These are phyloP conservation scores for Cercophora sp. DNA, from an alignment of 495 filamentous ascomycete genomes.

Conservation along the genomic window DNA sequence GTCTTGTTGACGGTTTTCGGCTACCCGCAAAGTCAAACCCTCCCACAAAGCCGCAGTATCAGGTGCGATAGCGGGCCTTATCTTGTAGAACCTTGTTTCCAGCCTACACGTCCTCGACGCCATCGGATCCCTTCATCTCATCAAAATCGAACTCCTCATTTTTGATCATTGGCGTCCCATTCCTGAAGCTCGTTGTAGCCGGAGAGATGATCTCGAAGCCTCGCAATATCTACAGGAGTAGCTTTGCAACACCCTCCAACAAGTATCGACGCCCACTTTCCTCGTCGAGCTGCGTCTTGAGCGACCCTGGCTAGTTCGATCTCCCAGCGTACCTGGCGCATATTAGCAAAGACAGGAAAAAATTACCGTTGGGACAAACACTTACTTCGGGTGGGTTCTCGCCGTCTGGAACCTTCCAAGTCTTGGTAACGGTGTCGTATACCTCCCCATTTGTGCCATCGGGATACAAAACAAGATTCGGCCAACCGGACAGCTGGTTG, in stretches of 20 bases:
- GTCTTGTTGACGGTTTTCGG: too few relatives aligned
- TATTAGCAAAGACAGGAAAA: too few relatives aligned
- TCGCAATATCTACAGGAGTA: slow-evolving; percentile 45
- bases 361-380: neutral
- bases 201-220: slow-evolving; percentile 28
- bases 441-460: slow-evolving; percentile 64
- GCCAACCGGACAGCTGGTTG: slow-evolving; percentile 34
- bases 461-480: slow-evolving; percentile 60
- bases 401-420: slow-evolving; percentile 46
- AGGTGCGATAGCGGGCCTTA: too few relatives aligned
- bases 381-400: slow-evolving; percentile 7
- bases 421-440: slow-evolving; percentile 58
- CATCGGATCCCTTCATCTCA: too few relatives aligned
- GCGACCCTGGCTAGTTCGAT: slow-evolving; percentile 52
- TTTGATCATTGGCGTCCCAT: too few relatives aligned
- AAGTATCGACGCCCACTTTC: slow-evolving; percentile 48
- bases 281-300: slow-evolving; percentile 51
- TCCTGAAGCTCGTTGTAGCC: neutral
- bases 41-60: too few relatives aligned
- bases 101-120: too few relatives aligned
- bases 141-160: too few relatives aligned
- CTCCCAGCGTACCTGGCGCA: slow-evolving; percentile 46
- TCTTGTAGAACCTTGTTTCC: too few relatives aligned
- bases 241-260: slow-evolving; percentile 64
- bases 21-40: too few relatives aligned